phyloP scores from a whole-genome alignment of 139 green algal genomes.

The Cymbomonas tetramitiformis region DNA sequence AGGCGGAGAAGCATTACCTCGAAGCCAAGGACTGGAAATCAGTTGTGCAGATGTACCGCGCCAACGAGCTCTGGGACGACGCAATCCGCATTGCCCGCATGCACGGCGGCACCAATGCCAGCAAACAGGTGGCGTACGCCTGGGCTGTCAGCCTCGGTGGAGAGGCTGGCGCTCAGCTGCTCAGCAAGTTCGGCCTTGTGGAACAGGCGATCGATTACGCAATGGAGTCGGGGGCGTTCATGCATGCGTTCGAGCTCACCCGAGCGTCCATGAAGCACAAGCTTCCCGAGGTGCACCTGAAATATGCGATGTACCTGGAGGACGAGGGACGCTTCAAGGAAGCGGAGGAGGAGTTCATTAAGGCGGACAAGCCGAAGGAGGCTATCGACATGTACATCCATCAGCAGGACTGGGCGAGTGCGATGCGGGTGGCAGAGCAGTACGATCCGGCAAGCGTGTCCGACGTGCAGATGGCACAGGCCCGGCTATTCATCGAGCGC shows the following conservation, averaged over 20 bases:
- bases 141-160: slow-evolving; percentile 51
- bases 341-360: slow-evolving; percentile 29
- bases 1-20: slow-evolving; percentile 64
- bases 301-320: slow-evolving; percentile 74
- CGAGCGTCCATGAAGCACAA: slow-evolving; percentile 37
- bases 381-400: slow-evolving; percentile 69
- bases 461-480: slow-evolving; percentile 46
- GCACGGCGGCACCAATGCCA: slow-evolving; percentile 47
- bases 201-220: slow-evolving; percentile 39
- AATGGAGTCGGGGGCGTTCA: slow-evolving; percentile 41
- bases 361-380: slow-evolving; percentile 49
- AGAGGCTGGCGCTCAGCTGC: slow-evolving; percentile 46
- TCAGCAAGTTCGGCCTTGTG: slow-evolving; percentile 43
- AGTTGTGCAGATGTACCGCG: slow-evolving; percentile 62
- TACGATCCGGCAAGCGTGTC: slow-evolving; percentile 39
- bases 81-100: slow-evolving; percentile 62
- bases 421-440: slow-evolving; percentile 49
- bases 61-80: slow-evolving; percentile 49
- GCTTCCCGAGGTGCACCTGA: slow-evolving; percentile 47
- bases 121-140: slow-evolving; percentile 67
- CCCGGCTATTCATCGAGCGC: neutral
- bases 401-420: slow-evolving; percentile 51
- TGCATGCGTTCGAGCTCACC: slow-evolving; percentile 44
- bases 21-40: slow-evolving; percentile 65
- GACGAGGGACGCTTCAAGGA: slow-evolving; percentile 54